These are phyloP conservation scores for Exserohilum turcica DNA, from an alignment of 2,329 filamentous ascomycete species.

Conservation along the genomic window DNA sequence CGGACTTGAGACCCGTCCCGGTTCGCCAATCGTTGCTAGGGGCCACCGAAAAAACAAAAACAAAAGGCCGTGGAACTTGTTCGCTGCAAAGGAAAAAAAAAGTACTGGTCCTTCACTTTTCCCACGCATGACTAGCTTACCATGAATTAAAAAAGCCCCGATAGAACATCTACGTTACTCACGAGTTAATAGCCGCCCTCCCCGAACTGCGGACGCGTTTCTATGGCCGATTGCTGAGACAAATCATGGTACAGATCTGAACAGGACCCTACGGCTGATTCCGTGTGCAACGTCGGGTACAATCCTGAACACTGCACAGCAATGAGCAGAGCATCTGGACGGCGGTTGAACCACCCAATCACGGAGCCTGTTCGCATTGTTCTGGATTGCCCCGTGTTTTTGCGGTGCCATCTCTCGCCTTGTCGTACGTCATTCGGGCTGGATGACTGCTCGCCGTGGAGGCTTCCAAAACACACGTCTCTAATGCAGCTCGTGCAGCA, in stretches of 20 bases:
- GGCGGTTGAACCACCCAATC: constrained; percentile 6
- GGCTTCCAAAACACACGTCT: constrained; percentile 9
- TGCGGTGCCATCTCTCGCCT: constrained; percentile 15
- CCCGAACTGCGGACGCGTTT: constrained; percentile 14
- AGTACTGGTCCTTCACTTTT: constrained; percentile 1
- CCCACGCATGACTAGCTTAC: neutral
- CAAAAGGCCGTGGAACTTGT: constrained; percentile 1
- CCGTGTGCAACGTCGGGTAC: constrained; percentile 32
- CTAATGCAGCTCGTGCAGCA: constrained; percentile 19
- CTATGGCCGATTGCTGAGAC: constrained; percentile 32
- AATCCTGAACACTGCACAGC: constrained; percentile 12
- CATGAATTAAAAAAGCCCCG: constrained; percentile 6
- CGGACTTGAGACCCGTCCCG: constrained; percentile 8
- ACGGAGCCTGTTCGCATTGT: neutral
- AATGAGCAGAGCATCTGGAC: constrained; percentile 7
- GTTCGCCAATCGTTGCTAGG: constrained; percentile 8
- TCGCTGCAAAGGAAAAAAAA: constrained; percentile 3
- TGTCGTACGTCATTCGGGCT: constrained; percentile 6
- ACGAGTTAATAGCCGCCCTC: constrained; percentile 18
- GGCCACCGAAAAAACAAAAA: constrained; percentile 1
- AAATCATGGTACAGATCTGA: constrained; percentile 16
- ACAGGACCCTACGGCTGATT: constrained; percentile 8
- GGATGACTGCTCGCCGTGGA: constrained; percentile 7
- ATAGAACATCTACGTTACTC: constrained; percentile 22
- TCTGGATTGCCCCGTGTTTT: neutral